Base-by-base conservation (phyloP, 2,329 filamentous ascomycete genomes). In the Fusarium circinatum region DNA sequence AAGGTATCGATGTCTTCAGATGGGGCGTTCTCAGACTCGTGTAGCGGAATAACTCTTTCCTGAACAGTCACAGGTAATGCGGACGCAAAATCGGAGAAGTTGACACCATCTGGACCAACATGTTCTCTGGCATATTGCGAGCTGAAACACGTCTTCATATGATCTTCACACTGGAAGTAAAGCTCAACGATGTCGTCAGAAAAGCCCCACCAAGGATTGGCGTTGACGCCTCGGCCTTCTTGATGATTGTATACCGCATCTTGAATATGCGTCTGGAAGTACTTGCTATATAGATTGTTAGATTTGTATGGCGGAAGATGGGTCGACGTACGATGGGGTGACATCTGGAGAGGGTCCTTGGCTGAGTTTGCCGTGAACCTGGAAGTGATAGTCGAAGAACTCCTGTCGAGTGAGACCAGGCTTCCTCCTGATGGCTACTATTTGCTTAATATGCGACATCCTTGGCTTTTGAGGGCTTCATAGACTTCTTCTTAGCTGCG, bases 381-480 rank as follows among this genome's bases (percentile, higher is more conserved):
- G 56, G 32, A 59, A 59, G 32, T 59, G 42, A 3, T 59, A 59
- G 42, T 51, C 56, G 20, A 59, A 59, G 15, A 59, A 59, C 12
- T 59, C 56, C 34, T 59, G 30, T 30, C 42, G 20, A 5, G 56
- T 51, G 1, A 59, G 32, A 20, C 56, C 42, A 14, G 56, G 32
- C 12, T 30, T 51, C 8, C 56, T 26, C 20, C 42, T 36, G 3
- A 59, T 11, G 20, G 56, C 56, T 48, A 59, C 32, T 18, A 51
- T 24, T 11, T 59, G 56, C 20, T 59, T 51, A 18, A 59, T 20
- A 14, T 38, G 8, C 7, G 26, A 2, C 42, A 59, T 51, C 3
- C 8, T 36, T 24, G 22, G 6, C 15, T 11, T 15, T 26, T 11
- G 13, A 52, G 17, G 24, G 4, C 6, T 36, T 20, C 9, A 8